Evolutionary conservation across 2,329 filamentous ascomycete genomes (phyloP).

Genomic region (Colletotrichum sp.): DNA sequence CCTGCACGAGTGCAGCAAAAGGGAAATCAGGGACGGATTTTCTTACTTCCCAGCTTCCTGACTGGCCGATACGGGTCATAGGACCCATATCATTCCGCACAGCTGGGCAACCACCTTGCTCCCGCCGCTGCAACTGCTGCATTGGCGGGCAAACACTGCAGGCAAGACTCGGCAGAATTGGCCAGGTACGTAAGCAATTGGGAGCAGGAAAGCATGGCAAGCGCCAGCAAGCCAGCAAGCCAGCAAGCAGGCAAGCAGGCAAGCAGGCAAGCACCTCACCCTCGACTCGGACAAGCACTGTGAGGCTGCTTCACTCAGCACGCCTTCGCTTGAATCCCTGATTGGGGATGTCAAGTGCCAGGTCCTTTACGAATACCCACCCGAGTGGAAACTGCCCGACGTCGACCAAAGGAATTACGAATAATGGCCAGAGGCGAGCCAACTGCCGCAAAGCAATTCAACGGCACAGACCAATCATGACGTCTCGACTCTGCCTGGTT

Average conservation of each 20-base stretch:
- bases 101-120: background rate
- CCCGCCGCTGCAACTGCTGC: background rate
- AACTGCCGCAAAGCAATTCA: background rate
- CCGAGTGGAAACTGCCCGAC: constrained; percentile 17
- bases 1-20: background rate
- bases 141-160: background rate
- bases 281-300: background rate
- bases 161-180: background rate
- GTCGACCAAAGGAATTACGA: constrained; percentile 11
- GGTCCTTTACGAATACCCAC: background rate
- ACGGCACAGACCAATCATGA: constrained; percentile 11
- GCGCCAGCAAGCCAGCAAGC: background rate
- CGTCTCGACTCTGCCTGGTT: constrained; percentile 8
- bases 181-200: background rate
- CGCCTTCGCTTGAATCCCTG: background rate
- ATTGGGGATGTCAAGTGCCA: background rate
- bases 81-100: background rate
- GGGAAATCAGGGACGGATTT: constrained; percentile 13
- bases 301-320: background rate
- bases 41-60: constrained; percentile 5
- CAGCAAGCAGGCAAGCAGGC: no score
- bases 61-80: background rate
- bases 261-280: background rate
- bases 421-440: constrained; percentile 14
- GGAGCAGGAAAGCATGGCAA: background rate